Evolutionary conservation across 352 stramenopile species (phyloP), one percentile per base, ranked within the genome.

Genomic region (Globisporangium rhizosaccharum): DNA sequence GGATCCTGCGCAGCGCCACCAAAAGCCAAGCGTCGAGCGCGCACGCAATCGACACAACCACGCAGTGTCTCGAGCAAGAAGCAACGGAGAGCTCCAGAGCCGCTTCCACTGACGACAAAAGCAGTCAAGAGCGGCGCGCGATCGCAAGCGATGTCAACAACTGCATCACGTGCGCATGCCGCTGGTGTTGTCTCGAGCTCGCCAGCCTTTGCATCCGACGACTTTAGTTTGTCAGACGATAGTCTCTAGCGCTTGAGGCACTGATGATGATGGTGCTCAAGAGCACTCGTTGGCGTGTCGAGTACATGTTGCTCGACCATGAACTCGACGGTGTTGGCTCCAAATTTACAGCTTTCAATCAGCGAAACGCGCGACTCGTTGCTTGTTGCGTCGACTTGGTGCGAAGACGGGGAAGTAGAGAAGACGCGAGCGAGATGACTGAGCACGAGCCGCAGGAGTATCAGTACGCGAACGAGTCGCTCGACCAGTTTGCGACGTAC

Each of bases 401-500:
- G 28, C 28, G 28, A 33, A 6, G 6, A 33, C 3, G 28, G 2
- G 28, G 6, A 33, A 6, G 28, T 7, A 6, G 28, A 33, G 28
- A 33, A 51, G 7, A 51, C 37, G 20, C 14, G 28, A 4, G 28
- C 52, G 67, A 33, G 18, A 88, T 85, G 74, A 46, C 64, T 1
- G 79, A 88, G 36, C 65, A 72, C 44, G 76, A 86, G 52, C 72
- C 74, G 6, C 76, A 85, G 51, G 79, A 87, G 42, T 82, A 82
- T 49, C 76, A 87, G 59, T 88, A 85, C 55, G 74, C 74, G 25
- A 84, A 74, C 56, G 90, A 97, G 58, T 91, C 84, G 7, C 68
- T 97, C 28, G 89, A 97, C 56, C 74, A 93, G 54, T 98, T 94
- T 57, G 81, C 83, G 11, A 96, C 89, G 17, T 98, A 98, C 65